Base-by-base conservation (phyloP, 192 early-diverging fungal genomes). In the Coemansia sp. region DNA sequence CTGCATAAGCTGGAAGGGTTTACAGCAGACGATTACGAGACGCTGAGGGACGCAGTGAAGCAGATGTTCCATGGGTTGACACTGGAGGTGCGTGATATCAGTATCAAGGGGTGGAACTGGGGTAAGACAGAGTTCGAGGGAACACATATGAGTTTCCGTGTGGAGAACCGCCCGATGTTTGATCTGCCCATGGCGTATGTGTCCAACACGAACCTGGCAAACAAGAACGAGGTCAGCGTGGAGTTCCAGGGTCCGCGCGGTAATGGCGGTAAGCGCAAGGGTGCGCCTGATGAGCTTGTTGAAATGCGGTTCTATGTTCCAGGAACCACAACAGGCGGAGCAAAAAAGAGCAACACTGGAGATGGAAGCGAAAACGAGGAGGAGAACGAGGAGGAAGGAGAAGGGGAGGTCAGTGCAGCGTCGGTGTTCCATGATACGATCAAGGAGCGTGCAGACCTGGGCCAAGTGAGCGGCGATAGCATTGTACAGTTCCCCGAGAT, bases 41-140 rank as follows among this genome's bases (percentile, higher is more conserved):
- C 80, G n/a, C 67, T 99, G 36, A 84, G 83, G 25, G 85, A 92
- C 22, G 71, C 85, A 3, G 61, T 92, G 37, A 90, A 87, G 61
- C 59, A 72, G 7, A 82, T 87, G 59, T 96, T 95, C 76, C 81
- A 87, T 42, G 77, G 76, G n/a, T 70, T 92, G 44, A 79, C 74
- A 0, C 69, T 98, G 19, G 94, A 97, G 61, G 67, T 76, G 25
- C 90, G 88, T 64, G 95, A 99, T 61, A 70, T 92, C 48, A 92
- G 92, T 62, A 72, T 95, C 10, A 89, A 88, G 61, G 96, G 96
- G 29, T 96, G 93, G 90, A 97, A 99, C 83, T 99, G 97, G 97
- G 97, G 97, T 55, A 85, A 88, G 65, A 83, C 88, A 20, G 92
- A 92, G 44, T 91, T 94, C 63, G 84, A 90, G 67, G 87, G 89